Base-by-base conservation (phyloP, 176 grass and related monocot genomes). In the Phragmites australis region DNA sequence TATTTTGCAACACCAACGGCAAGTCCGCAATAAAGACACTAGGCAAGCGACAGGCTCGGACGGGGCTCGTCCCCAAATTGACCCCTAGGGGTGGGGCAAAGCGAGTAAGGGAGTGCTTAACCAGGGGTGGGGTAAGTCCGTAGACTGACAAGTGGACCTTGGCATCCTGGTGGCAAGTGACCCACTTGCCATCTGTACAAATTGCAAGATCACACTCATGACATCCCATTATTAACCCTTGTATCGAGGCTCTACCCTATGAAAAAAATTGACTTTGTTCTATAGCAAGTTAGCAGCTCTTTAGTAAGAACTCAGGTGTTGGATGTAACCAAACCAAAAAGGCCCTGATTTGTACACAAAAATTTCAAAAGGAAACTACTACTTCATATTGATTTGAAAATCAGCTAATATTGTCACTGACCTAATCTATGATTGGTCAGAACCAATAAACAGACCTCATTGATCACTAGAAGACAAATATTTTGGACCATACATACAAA, bases 241-340 rank as follows among this genome's bases (percentile, higher is more conserved):
- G n/a, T 19, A 10, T 22, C 21, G 41, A 29, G 53, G 54, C 23
- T 41, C 54, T 43, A 63, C 14, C 26, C 60, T 9, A 45, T 11
- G 34, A 25, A 22, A 75, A 76, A 45, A 27, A 7, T 29, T 61
- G n/a, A 60, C 22, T 26, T 62, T 1, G n/a, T 49, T 49, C 18
- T 50, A 40, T 19, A 77, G 16, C 26, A 50, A 64, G 26, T 31
- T 65, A 60, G 29, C 2, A 48, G 19, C 27, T 31, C 54, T 25
- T 78, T 6, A 64, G 58, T 78, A 62, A 77, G 43, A 65, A 64
- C 43, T 65, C 32, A n/a, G 56, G 58, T 25, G 17, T 30, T 49
- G 27, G 26, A 10, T 43, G 15, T 9, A 62, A 49, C 43, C 41
- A 64, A 78, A 63, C 54, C 26, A n/a, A 9, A 46, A n/a, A n/a